Percentiles rank a stretch among this genome's conserved stretches.
phyloP scores from a whole-genome alignment of 176 grass and related monocot genomes.

The Elaeis guineensis region DNA sequence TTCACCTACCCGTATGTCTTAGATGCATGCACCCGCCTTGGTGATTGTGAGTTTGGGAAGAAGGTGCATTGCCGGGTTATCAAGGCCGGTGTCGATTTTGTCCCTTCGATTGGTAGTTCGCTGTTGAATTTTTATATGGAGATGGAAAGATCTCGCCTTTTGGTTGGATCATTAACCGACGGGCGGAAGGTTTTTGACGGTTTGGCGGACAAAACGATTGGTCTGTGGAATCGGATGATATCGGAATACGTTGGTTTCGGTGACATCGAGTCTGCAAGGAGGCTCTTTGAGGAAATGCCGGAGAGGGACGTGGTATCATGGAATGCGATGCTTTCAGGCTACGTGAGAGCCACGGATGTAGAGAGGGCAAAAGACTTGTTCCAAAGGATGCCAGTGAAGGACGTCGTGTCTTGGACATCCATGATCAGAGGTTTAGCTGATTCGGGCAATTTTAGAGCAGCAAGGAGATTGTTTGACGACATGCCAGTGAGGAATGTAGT shows the following conservation, averaged over 20 bases:
- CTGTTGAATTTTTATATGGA: slow-evolving; percentile 30
- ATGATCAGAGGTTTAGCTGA: slow-evolving; percentile 35
- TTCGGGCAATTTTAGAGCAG: slow-evolving; percentile 16
- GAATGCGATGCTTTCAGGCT: slow-evolving; percentile 35
- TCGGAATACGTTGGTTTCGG: slow-evolving; percentile 12
- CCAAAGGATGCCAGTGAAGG: slow-evolving; percentile 23
- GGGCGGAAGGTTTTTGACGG: slow-evolving; percentile 25
- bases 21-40: slow-evolving; percentile 26
- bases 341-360: slow-evolving; percentile 11
- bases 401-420: slow-evolving; percentile 25
- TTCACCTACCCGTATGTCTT: slow-evolving; percentile 44
- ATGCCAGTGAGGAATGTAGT: slow-evolving; percentile 44
- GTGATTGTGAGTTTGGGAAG: slow-evolving; percentile 1
- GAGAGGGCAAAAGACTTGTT: slow-evolving; percentile 22
- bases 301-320: slow-evolving; percentile 37
- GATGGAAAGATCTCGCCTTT: slow-evolving; percentile 2
- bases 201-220: slow-evolving; percentile 5
- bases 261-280: slow-evolving; percentile 10
- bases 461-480: slow-evolving; percentile 32
- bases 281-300: slow-evolving; percentile 30
- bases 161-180: slow-evolving; percentile 10
- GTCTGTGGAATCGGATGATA: slow-evolving; percentile 31
- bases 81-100: slow-evolving; percentile 21
- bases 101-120: slow-evolving; percentile 25
- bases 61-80: slow-evolving; percentile 25